phyloP scores from a whole-genome alignment of 257 asterid species.

The Verbascum thapsus region DNA sequence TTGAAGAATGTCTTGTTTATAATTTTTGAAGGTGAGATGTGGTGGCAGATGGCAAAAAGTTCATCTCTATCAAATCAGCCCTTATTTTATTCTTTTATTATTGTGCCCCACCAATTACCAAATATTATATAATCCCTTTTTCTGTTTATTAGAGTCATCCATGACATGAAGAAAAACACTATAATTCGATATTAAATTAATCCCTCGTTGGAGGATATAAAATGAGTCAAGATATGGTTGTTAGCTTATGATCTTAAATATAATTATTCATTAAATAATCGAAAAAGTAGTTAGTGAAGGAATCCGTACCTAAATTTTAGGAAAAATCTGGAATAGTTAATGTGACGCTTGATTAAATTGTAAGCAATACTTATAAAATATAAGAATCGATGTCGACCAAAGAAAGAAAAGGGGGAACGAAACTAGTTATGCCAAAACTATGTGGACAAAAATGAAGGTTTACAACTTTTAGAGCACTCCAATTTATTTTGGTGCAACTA shows the following conservation, averaged over 20 bases:
- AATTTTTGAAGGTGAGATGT: constrained; percentile 33
- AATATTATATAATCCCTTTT: constrained; percentile 40
- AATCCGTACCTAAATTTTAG: constrained; percentile 28
- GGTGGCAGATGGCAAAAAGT: constrained; percentile 38
- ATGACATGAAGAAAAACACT: constrained; percentile 50
- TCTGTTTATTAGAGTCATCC: constrained; percentile 61
- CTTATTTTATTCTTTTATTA: constrained; percentile 24
- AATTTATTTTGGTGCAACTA: no score
- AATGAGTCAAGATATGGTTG: constrained; percentile 50
- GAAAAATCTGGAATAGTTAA: constrained; percentile 13
- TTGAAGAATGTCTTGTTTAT: constrained; percentile 27
- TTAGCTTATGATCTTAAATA: constrained; percentile 41
- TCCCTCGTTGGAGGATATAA: constrained; percentile 18
- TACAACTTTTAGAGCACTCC: no score
- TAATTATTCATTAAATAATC: constrained; percentile 16
- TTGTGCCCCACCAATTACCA: constrained; percentile 24
- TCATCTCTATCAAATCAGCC: constrained; percentile 45
- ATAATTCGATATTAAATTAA: constrained; percentile 13
- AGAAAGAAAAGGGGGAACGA: neutral
- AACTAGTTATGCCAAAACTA: neutral
- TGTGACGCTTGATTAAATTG: constrained; percentile 27
- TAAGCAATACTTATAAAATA: neutral
- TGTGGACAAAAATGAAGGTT: no score
- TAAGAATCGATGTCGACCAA: neutral
- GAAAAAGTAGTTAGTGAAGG: neutral